phyloP scores from a whole-genome alignment of 2,329 filamentous ascomycete genomes.

The Colletotrichum shisoi region DNA sequence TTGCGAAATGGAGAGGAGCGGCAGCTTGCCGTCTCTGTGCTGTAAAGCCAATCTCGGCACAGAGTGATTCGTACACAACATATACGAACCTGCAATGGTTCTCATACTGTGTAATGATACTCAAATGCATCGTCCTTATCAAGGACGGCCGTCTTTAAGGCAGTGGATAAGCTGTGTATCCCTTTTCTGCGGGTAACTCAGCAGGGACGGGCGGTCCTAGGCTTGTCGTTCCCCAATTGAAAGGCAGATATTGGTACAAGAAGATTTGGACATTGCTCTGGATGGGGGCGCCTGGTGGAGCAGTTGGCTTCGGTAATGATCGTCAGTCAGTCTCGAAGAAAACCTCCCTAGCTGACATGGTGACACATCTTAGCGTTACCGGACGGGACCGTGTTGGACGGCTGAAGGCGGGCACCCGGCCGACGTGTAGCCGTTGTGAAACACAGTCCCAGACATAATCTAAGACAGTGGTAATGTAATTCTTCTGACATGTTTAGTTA shows the following conservation, averaged over 20 bases:
- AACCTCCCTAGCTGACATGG: constrained; percentile 2
- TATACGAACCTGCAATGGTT: neutral
- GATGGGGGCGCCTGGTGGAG: neutral
- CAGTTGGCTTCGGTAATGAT: neutral
- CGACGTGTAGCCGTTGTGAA: constrained; percentile 7
- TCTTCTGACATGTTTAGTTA: neutral
- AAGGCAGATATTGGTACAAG: no score
- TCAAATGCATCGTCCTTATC: neutral
- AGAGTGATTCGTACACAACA: neutral
- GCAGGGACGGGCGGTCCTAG: no score
- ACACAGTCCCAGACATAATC: constrained; percentile 24
- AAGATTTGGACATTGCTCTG: no score
- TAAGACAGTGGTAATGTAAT: constrained; percentile 20
- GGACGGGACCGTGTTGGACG: constrained; percentile 15
- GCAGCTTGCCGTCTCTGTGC: no score
- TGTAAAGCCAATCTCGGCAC: neutral
- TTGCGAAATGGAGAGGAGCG: neutral
- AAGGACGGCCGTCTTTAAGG: no score
- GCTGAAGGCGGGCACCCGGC: constrained; percentile 23
- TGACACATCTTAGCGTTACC: neutral
- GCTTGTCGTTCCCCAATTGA: no score
- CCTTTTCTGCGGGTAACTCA: neutral
- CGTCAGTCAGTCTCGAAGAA: neutral
- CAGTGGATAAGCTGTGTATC: no score
- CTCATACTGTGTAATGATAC: neutral